phyloP scores from a whole-genome alignment of 208 protist species.

The Kentomonas sorsogonicus region DNA sequence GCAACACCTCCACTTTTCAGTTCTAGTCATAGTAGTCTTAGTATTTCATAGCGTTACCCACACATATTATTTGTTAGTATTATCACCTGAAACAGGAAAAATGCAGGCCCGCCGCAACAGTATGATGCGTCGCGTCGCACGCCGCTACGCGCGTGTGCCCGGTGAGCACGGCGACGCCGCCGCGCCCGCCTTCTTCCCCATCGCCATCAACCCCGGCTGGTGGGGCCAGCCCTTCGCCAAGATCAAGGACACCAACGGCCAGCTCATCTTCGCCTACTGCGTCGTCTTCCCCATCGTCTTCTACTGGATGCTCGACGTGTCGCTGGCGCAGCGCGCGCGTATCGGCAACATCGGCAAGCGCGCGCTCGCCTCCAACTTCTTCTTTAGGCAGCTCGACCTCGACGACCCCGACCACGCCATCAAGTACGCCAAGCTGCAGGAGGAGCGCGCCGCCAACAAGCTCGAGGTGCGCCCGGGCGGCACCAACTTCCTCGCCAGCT shows the following conservation, averaged over 20 bases:
- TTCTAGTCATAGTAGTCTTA: too few species aligned
- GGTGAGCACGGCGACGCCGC: slow-evolving; percentile 79
- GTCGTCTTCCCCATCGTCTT: slow-evolving; percentile 67
- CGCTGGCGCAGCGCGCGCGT: slow-evolving; percentile 67
- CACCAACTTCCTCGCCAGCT: slow-evolving; percentile 85
- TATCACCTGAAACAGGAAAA: not conserved
- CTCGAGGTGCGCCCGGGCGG: slow-evolving; percentile 83
- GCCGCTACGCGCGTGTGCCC: slow-evolving; percentile 79
- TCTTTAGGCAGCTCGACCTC: slow-evolving; percentile 78
- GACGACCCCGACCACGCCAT: slow-evolving; percentile 88
- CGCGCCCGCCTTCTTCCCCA: slow-evolving; percentile 80
- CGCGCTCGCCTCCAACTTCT: slow-evolving; percentile 68
- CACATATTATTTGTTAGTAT: not conserved
- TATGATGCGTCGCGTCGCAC: slow-evolving; percentile 81
- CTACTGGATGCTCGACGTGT: slow-evolving; percentile 76
- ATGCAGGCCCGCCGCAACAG: slow-evolving; percentile 82
- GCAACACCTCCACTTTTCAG: too few species aligned
- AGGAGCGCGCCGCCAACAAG: slow-evolving; percentile 82
- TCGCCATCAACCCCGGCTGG: slow-evolving; percentile 84
- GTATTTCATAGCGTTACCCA: not conserved
- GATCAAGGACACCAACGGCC: slow-evolving; percentile 69
- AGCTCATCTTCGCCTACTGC: slow-evolving; percentile 60
- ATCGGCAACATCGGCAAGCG: slow-evolving; percentile 72
- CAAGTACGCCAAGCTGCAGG: slow-evolving; percentile 76
- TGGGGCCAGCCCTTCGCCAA: slow-evolving; percentile 88